These are phyloP conservation scores for Magnolia sinica DNA, from an alignment of 164 flowering plant genomes.

Conservation along the genomic window DNA sequence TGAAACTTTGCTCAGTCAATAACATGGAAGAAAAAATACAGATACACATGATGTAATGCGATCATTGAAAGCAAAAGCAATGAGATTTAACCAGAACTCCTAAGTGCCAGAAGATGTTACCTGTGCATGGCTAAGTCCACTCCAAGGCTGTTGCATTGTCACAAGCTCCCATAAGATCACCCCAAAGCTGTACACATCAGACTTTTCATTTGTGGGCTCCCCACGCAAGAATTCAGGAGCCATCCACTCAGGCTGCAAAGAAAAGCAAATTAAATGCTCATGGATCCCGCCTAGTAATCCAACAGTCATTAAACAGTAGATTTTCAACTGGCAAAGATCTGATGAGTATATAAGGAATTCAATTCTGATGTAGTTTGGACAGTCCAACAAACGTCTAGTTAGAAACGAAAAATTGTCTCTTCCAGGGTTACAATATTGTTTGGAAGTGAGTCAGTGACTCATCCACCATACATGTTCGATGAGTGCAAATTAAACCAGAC, in stretches of 20 bases:
- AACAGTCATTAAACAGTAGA: slow-evolving; percentile 12
- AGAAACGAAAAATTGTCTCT: not conserved
- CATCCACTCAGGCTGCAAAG: slow-evolving; percentile 99
- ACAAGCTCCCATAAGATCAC: slow-evolving; percentile 95
- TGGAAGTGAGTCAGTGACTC: not conserved
- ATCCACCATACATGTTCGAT: not conserved
- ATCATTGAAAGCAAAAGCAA: not conserved
- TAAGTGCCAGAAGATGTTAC: slow-evolving; percentile 26
- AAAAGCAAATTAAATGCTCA: slow-evolving; percentile 17
- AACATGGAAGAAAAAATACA: not conserved
- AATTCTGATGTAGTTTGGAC: not conserved
- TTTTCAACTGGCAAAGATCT: slow-evolving; percentile 31
- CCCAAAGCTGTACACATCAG: slow-evolving; percentile 97
- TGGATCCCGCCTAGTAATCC: not conserved
- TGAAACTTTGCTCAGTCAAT: slow-evolving; percentile 25
- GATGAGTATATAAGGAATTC: not conserved
- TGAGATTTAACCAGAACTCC: not conserved
- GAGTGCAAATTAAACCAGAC: not conserved
- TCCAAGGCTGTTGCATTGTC: slow-evolving; percentile 96
- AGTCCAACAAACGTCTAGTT: not conserved
- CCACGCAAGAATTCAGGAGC: slow-evolving; percentile 99
- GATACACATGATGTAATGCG: not conserved
- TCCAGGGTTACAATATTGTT: not conserved
- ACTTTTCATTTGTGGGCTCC: slow-evolving; percentile 89
- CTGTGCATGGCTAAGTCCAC: slow-evolving; percentile 87